Evolutionary conservation across 73 alveolate species (phyloP), one percentile per base, ranked within the genome.

Genomic region (Uronychia setigera): DNA sequence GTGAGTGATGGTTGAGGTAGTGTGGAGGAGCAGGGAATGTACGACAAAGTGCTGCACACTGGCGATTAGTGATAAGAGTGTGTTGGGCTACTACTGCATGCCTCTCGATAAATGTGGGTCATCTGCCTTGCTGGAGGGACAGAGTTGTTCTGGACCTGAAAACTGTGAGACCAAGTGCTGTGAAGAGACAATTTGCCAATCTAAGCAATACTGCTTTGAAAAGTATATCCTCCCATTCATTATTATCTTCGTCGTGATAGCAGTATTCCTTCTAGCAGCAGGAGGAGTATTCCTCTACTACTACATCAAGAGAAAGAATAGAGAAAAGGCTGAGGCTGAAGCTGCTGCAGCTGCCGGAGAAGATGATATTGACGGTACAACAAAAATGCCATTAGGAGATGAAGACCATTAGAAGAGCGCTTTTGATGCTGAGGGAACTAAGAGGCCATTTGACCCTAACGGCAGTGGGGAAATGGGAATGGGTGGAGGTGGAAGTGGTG

Each of bases 111-210:
- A 76, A 33, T 88, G 94, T 67, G 77, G 78, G 19, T 79, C 86
- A 31, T 59, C 74, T 0, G 81, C 80, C 29, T 76, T 81, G 29
- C 59, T 33, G 29, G 82, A 74, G 0, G 94, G 94, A 14, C 82
- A 83, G 82, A 34, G 84, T 30, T 88, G 94, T 67, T 31, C 79
- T 1, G 77, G 80, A 13, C 80, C 91, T 33, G 75, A 60, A 32
- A 84, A 77, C 80, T 88, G 94, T 75, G 67, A 80, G 29, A 32
- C 91, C n/a, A 76, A 83, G 46, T 88, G 94, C 80, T 88, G 94
- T 59, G 91, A 88, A 35, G 94, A 83, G 80, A 88, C 94, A 0
- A 74, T 88, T 32, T 88, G 94, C 83, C 81, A 88, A 60, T n/a
- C 57, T 33, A 35, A 46, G 35, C 67, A 79, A 13, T 76, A 75